Evolutionary conservation across 345 rosid species (phyloP), one percentile per base, ranked within the genome.

Genomic region (Eucalyptus globulus): DNA sequence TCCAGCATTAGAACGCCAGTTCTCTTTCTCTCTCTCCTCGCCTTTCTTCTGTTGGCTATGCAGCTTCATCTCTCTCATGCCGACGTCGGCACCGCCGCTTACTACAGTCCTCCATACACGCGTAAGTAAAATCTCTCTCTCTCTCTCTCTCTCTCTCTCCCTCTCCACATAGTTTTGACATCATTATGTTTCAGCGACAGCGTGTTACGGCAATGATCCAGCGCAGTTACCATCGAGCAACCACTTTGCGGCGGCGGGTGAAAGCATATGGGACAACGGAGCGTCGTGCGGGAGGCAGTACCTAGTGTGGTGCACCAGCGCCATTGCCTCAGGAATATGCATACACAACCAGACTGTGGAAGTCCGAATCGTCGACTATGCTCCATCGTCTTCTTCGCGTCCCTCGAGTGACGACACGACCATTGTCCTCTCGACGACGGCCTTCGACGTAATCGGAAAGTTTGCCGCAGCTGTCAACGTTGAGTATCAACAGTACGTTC

Each of bases 211-310:
- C 29, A 62, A 60, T 12, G 92, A 92, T 11, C 15, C 24, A 6
- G 80, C 94, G 7, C 91, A 91, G 51, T 94, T 94, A 45, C 97
- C 96, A 5, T 31, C 94, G 4, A 90, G 80, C 93, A 92, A 90
- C 87, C 81, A 91, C 80, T 95, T 95, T 45, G 96, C 90, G 11
- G 95, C 94, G 3, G 96, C 93, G 1, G 94, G 95, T 0, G 94
- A 93, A 7, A 93, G 94, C 37, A 26, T 94, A 87, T 94, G 97
- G 96, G 95, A 95, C 89, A 93, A 93, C 56, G 97, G 96, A 1
- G 96, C 92, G 7, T 87, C 93, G 9, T 94, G 97, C 6, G 96
- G 96, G 56, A 88, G 95, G 90, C 90, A 49, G n/a, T 95, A 94
- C 65, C 8, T 87, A 76, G 93, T 95, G 5, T 17, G 94, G 24